phyloP scores from a whole-genome alignment of 1,284 basidiomycete genomes.

The Laetiporus sulphureus region DNA sequence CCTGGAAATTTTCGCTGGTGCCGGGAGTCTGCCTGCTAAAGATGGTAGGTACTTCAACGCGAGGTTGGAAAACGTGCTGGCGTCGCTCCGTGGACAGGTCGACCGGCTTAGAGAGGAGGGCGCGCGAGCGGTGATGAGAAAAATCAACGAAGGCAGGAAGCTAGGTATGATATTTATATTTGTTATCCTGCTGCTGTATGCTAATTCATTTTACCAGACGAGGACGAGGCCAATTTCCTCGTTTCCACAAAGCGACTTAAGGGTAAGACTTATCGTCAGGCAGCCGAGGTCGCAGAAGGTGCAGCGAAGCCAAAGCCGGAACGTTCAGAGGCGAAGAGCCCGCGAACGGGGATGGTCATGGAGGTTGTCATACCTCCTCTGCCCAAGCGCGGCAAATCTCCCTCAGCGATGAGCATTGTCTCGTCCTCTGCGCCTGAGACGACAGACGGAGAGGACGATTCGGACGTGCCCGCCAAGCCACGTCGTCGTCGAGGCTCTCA shows the following conservation, averaged over 20 bases:
- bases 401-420: constrained; percentile 9
- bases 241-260: constrained; percentile 63
- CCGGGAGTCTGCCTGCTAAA: constrained; percentile 50
- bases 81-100: constrained; percentile 58
- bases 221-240: constrained; percentile 39
- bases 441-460: constrained; percentile 26
- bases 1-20: constrained; percentile 63
- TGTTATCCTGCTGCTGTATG: neutral
- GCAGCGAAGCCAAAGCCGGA: too few species aligned
- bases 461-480: constrained; percentile 26
- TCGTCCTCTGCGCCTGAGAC: constrained; percentile 17
- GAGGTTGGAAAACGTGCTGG: constrained; percentile 58
- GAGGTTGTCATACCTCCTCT: constrained; percentile 44
- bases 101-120: constrained; percentile 61
- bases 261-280: constrained; percentile 63
- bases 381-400: constrained; percentile 12
- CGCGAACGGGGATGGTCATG: constrained; percentile 34
- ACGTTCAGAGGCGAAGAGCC: constrained; percentile 12
- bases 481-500: constrained; percentile 23
- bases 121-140: constrained; percentile 48
- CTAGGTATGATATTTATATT: constrained; percentile 42
- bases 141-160: constrained; percentile 55
- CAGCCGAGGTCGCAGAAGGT: constrained; percentile 30
- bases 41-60: constrained; percentile 89
- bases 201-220: constrained; percentile 27